phyloP scores from a whole-genome alignment of 1,139 yeast genomes.

The Taphrina communis region DNA sequence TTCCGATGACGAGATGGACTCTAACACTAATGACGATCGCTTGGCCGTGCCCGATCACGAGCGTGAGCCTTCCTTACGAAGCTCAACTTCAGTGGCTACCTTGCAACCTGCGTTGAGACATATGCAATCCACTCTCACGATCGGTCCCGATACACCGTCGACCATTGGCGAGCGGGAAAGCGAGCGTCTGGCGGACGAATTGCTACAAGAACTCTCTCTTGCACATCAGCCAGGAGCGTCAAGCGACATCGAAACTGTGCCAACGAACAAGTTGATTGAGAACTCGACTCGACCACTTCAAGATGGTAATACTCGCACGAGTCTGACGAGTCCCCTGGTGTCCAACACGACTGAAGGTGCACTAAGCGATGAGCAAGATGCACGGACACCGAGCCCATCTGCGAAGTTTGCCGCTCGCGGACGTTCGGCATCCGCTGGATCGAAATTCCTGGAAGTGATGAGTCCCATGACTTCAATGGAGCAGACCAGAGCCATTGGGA shows the following conservation, averaged over 20 bases:
- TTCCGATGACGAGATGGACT: conserved; percentile 6
- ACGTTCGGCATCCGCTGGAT: conserved; percentile 14
- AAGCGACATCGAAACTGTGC: neutral
- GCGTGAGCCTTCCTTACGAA: conserved; percentile 2
- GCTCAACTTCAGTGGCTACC: conserved; percentile 17
- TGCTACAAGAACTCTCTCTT: conserved; percentile 10
- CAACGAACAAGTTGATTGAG: neutral
- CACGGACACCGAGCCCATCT: neutral
- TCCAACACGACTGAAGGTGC: neutral
- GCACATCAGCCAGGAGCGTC: neutral
- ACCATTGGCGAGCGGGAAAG: conserved; percentile 1
- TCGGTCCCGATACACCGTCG: neutral
- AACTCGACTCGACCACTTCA: neutral
- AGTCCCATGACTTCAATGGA: conserved; percentile 18
- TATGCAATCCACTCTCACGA: conserved; percentile 15
- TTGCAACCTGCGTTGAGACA: conserved; percentile 18
- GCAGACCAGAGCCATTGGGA: neutral
- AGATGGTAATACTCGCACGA: neutral
- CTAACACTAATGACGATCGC: neutral
- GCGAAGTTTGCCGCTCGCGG: conserved; percentile 16
- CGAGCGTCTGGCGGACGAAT: conserved; percentile 19
- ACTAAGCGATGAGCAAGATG: neutral
- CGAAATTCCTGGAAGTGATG: conserved; percentile 18
- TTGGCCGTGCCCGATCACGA: conserved; percentile 1
- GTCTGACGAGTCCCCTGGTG: neutral